Conservation (phyloP, 1,284 basidiomycete genomes). For the Ganoderma meredithae region DNA sequence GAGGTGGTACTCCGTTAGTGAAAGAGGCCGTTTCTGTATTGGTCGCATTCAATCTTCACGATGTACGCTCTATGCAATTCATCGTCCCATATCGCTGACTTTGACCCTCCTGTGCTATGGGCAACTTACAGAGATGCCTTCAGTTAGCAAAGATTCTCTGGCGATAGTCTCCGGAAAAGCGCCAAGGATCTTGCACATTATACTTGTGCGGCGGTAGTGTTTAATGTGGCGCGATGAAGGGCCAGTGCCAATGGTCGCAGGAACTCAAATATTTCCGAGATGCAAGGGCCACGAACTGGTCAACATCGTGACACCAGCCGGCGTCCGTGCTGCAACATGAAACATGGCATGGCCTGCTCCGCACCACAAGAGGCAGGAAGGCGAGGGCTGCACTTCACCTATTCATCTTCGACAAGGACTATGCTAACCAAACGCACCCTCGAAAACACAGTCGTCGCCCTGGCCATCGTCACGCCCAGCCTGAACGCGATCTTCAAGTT, state of each 20-base stretch:
- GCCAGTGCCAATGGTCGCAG: background rate
- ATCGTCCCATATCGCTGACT: background rate
- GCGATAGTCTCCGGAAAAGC: background rate
- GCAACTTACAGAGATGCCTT: too few species aligned
- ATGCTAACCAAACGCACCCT: background rate
- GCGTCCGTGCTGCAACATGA: background rate
- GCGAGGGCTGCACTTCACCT: background rate
- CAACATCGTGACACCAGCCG: background rate
- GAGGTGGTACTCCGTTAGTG: background rate
- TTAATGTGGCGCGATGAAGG: background rate
- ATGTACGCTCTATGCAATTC: background rate
- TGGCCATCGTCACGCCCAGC: background rate
- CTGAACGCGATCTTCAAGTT: background rate
- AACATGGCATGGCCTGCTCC: background rate
- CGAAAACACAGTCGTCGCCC: background rate
- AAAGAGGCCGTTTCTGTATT: background rate
- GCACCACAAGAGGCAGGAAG: background rate
- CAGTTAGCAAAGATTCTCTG: too few species aligned
- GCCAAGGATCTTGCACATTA: background rate
- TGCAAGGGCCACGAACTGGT: background rate
- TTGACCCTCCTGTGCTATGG: too few species aligned
- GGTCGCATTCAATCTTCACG: background rate
- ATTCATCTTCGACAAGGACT: background rate
- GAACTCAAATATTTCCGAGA: background rate
- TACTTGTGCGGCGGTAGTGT: background rate